phyloP scores from a whole-genome alignment of 2,329 filamentous ascomycete species.

The Neofusicoccum kwambonambiense region DNA sequence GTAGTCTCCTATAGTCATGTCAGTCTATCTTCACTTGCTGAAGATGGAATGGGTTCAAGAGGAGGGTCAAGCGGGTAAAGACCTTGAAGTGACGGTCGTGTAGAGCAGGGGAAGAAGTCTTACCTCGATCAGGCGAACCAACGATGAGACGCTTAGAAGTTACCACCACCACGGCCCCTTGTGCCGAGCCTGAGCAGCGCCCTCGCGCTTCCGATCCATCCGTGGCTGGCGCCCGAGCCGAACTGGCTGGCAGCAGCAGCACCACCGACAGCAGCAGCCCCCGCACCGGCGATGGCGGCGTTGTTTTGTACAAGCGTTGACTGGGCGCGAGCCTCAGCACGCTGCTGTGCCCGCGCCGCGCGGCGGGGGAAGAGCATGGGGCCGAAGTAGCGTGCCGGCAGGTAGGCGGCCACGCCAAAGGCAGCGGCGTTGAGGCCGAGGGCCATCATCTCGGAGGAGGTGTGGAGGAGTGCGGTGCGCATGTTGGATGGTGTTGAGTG shows the following conservation, averaged over 20 bases:
- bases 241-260: not conserved
- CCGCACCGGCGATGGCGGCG: not conserved
- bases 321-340: not conserved
- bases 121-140: not conserved
- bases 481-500: constrained; percentile 9
- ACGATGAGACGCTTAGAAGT: not conserved
- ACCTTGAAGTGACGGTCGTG: too few relatives aligned
- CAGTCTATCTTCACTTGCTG: not conserved
- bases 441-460: constrained; percentile 16
- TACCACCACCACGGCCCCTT: constrained; percentile 16
- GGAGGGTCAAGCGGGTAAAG: not conserved
- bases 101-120: not conserved
- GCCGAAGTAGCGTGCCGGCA: constrained; percentile 14
- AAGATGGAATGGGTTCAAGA: not conserved
- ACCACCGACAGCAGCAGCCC: constrained; percentile 2
- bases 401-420: constrained; percentile 16
- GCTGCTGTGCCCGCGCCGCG: not conserved
- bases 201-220: constrained; percentile 13
- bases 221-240: not conserved
- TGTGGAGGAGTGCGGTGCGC: constrained; percentile 3
- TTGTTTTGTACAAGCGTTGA: not conserved
- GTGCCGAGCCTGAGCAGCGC: constrained; percentile 12
- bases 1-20: not conserved
- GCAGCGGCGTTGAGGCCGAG: constrained; percentile 10
- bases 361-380: constrained; percentile 16